phyloP scores from a whole-genome alignment of 169 alveolate species.

The Theileria sp. region DNA sequence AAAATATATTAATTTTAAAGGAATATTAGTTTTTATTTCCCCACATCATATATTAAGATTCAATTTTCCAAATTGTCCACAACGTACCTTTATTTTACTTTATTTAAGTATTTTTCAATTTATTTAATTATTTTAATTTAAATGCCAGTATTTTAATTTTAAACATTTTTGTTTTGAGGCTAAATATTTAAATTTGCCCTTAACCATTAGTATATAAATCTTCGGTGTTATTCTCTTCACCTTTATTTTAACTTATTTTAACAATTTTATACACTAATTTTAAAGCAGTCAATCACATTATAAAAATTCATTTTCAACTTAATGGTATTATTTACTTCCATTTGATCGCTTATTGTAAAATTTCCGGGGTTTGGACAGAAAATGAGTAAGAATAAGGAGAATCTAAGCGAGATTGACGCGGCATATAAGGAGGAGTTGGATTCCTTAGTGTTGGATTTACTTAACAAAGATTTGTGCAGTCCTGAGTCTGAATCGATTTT shows the following conservation, averaged over 20 bases:
- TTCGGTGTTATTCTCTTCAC: neutral
- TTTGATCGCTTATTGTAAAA: neutral
- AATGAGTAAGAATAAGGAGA: constrained; percentile 42
- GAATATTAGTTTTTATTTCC: neutral
- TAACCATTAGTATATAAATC: neutral
- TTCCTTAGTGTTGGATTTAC: constrained; percentile 31
- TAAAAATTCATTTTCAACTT: neutral
- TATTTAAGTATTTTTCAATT: too few species aligned
- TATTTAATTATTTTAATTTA: too few species aligned
- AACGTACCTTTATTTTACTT: neutral
- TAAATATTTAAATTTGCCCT: neutral
- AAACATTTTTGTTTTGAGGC: neutral
- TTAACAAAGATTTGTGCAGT: constrained; percentile 17
- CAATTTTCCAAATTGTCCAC: neutral
- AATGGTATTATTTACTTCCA: neutral
- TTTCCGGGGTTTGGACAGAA: neutral
- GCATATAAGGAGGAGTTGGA: constrained; percentile 65
- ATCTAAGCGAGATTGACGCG: constrained; percentile 51
- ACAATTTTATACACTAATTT: neutral
- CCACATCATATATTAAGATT: constrained; percentile 1
- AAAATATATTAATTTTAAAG: neutral
- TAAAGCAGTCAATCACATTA: neutral
- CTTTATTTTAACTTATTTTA: neutral
- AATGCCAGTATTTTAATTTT: neutral
- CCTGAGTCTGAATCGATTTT: constrained; percentile 28